Percentiles rank a stretch among this genome's conserved stretches.
Conservation (phyloP, 2,329 filamentous ascomycete species). For the Xylariomycetidae sp. region DNA sequence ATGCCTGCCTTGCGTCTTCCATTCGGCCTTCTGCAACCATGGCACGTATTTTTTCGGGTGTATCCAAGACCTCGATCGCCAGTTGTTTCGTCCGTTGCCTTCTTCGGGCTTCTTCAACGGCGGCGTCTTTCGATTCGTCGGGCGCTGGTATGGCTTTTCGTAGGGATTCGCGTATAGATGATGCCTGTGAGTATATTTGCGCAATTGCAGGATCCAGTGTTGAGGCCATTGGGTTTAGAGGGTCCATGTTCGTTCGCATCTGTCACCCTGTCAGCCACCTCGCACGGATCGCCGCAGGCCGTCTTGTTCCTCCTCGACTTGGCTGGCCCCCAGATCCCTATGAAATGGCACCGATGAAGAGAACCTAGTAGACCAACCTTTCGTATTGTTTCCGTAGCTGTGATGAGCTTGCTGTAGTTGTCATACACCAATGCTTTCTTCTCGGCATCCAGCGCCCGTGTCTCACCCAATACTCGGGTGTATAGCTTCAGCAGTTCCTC, state of each 20-base stretch:
- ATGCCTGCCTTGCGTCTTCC: constrained; percentile 54
- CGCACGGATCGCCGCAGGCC: not conserved
- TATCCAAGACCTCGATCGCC: constrained; percentile 56
- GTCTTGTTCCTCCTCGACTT: too few species aligned
- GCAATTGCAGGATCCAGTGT: constrained; percentile 68
- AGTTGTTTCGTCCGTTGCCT: constrained; percentile 44
- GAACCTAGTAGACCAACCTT: too few species aligned
- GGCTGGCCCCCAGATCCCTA: too few species aligned
- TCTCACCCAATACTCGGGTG: constrained; percentile 69
- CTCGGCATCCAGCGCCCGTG: constrained; percentile 86
- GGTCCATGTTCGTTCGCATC: constrained; percentile 79
- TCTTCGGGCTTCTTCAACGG: constrained; percentile 27
- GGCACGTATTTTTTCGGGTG: constrained; percentile 51
- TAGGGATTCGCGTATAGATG: constrained; percentile 46
- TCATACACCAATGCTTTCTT: constrained; percentile 97
- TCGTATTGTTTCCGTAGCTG: constrained; percentile 92
- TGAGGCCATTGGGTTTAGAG: constrained; percentile 65
- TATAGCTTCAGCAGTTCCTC: constrained; percentile 66
- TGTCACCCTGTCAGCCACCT: constrained; percentile 21
- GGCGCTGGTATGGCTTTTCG: constrained; percentile 42
- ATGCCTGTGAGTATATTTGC: constrained; percentile 62
- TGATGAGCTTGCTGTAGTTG: constrained; percentile 94
- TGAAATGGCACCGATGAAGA: too few species aligned
- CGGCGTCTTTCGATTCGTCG: constrained; percentile 31
- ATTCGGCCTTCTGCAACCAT: constrained; percentile 54